Percentiles rank a stretch among this genome's conserved stretches.
Conservation (phyloP, 1,284 basidiomycete species). For the Stereum hirsutum region DNA sequence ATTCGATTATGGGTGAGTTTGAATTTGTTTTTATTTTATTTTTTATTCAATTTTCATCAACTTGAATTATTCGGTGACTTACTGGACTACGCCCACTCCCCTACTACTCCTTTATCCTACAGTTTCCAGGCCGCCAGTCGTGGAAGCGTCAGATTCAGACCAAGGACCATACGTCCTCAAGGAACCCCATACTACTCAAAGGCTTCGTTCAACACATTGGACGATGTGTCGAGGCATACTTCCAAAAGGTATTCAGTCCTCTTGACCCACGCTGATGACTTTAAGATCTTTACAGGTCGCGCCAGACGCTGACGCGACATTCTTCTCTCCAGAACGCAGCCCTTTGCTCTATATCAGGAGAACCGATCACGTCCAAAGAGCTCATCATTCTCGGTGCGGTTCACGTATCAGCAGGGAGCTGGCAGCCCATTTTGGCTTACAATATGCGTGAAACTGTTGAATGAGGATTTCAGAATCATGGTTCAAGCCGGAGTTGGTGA, state of each 20-base stretch:
- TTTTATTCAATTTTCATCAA: background rate
- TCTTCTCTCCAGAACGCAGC: background rate
- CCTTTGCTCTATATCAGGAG: background rate
- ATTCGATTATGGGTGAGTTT: background rate
- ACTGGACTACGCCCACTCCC: background rate
- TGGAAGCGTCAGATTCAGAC: slow-evolving; percentile 14
- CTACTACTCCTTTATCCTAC: background rate
- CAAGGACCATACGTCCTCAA: slow-evolving; percentile 10
- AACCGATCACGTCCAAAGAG: background rate
- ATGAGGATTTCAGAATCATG: too few relatives aligned
- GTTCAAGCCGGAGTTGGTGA: too few relatives aligned
- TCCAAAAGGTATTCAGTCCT: background rate
- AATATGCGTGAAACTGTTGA: too few relatives aligned
- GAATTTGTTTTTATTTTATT: too few relatives aligned
- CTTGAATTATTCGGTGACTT: background rate
- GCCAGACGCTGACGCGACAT: background rate
- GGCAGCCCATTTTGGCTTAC: slow-evolving; percentile 6
- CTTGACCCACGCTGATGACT: background rate
- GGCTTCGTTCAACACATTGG: slow-evolving; percentile 12
- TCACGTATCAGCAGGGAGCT: slow-evolving; percentile 5
- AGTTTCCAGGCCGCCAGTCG: too few relatives aligned
- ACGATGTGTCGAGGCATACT: slow-evolving; percentile 11
- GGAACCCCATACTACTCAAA: slow-evolving; percentile 11
- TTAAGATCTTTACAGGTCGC: background rate
- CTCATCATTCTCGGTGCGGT: slow-evolving; percentile 5